phyloP scores from a whole-genome alignment of 2,329 filamentous ascomycete genomes.

The Diplodia seriata region DNA sequence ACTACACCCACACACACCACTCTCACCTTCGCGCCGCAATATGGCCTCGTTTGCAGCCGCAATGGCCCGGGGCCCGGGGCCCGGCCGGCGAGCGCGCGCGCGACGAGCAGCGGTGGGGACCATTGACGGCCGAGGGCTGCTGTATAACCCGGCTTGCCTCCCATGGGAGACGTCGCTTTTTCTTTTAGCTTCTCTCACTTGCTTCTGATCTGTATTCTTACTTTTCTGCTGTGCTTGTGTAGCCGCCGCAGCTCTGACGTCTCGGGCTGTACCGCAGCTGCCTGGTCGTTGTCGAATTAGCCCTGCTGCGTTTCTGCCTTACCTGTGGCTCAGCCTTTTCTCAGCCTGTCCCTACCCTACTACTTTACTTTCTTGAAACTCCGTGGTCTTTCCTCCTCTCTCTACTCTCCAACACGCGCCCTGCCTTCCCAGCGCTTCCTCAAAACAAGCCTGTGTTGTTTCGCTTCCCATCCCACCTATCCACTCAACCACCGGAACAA shows the following conservation, averaged over 20 bases:
- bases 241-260: slow-evolving; percentile 13
- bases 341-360: slow-evolving; percentile 28
- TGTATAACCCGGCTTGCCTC: slow-evolving; percentile 18
- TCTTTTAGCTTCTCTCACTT: background rate
- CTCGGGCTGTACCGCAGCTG: background rate
- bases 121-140: background rate
- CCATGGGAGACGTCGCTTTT: slow-evolving; percentile 8
- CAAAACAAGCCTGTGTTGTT: background rate
- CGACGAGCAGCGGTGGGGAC: background rate
- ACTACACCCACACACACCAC: background rate
- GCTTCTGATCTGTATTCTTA: background rate
- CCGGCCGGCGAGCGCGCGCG: no score
- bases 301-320: background rate
- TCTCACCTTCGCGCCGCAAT: background rate
- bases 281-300: background rate
- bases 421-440: background rate
- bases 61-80: background rate
- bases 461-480: background rate
- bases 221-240: slow-evolving; percentile 24
- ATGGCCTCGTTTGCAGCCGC: slow-evolving; percentile 15
- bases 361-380: slow-evolving; percentile 24
- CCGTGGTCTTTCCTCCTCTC: background rate
- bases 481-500: slow-evolving; percentile 5
- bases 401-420: background rate
- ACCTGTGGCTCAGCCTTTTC: background rate